Conservation (phyloP, 2,329 filamentous ascomycete genomes). For the Ceratocystis cubensis region DNA sequence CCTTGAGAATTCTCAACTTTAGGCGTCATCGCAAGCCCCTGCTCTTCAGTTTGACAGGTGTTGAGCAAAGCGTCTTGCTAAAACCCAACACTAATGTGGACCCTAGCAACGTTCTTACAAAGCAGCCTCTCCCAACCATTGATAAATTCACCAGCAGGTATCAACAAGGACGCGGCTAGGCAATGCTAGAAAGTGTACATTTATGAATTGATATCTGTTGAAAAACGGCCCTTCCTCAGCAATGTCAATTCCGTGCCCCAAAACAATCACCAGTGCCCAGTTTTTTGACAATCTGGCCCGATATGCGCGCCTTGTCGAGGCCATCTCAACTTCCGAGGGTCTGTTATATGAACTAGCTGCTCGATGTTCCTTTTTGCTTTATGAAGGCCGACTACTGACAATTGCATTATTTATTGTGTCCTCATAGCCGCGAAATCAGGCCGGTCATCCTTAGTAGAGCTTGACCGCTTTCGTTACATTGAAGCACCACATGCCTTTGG, state of each 20-base stretch:
- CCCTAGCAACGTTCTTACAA: neutral
- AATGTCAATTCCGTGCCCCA: neutral
- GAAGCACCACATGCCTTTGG: slow-evolving; percentile 39
- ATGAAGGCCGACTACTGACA: neutral
- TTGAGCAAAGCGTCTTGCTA: slow-evolving; percentile 3
- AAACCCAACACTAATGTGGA: neutral
- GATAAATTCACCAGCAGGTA: too few species aligned
- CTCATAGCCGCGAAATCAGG: slow-evolving; percentile 34
- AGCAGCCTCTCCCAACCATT: neutral
- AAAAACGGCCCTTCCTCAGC: neutral
- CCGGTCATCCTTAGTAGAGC: slow-evolving; percentile 40
- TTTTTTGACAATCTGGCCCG: slow-evolving; percentile 14
- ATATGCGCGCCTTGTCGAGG: slow-evolving; percentile 12
- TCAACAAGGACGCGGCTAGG: too few species aligned
- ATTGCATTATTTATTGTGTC: neutral
- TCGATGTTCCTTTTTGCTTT: neutral
- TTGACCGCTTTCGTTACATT: slow-evolving; percentile 49
- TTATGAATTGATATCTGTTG: too few species aligned
- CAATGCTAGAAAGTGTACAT: too few species aligned
- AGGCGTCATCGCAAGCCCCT: neutral
- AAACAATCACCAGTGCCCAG: slow-evolving; percentile 10
- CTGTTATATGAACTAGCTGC: neutral
- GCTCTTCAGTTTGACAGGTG: slow-evolving; percentile 7
- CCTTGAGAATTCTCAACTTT: neutral
- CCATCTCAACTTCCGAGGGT: slow-evolving; percentile 17